Evolutionary conservation across 192 early-diverging fungal genomes (phyloP).

Genomic region (Gonapodya prolifera): DNA sequence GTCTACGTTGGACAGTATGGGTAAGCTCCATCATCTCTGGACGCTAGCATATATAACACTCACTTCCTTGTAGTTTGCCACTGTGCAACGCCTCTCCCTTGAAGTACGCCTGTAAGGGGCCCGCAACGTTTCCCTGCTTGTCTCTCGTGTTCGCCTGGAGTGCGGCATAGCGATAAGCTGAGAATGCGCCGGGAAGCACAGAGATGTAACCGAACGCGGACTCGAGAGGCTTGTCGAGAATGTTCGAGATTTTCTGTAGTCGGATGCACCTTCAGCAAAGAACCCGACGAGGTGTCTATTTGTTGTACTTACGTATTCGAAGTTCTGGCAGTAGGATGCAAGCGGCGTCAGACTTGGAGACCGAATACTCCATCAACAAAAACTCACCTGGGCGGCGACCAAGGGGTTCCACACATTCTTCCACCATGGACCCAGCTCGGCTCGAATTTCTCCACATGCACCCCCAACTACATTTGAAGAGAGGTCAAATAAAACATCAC

Average conservation of each 20-base stretch:
- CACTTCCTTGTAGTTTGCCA: no score
- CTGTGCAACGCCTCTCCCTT: slow-evolving; percentile 54
- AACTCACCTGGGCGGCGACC: no score
- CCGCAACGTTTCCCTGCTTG: slow-evolving; percentile 32
- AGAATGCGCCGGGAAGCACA: slow-evolving; percentile 77
- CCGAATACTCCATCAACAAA: no score
- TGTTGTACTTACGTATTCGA: slow-evolving; percentile 67
- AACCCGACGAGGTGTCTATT: not conserved
- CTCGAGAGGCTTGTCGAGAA: slow-evolving; percentile 70
- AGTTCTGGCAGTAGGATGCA: slow-evolving; percentile 74
- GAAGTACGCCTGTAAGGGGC: slow-evolving; percentile 62
- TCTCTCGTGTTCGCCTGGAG: slow-evolving; percentile 28
- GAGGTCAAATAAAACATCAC: no score
- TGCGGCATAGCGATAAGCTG: slow-evolving; percentile 63
- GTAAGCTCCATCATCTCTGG: slow-evolving; percentile 29
- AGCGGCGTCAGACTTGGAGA: no score
- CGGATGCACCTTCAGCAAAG: not conserved
- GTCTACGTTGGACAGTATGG: slow-evolving; percentile 56
- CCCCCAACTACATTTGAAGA: no score
- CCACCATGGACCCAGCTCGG: slow-evolving; percentile 43
- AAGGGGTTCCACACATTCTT: slow-evolving; percentile 53
- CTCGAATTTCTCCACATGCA: slow-evolving; percentile 74
- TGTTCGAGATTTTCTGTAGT: slow-evolving; percentile 32
- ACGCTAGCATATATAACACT: no score
- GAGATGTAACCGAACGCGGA: slow-evolving; percentile 90